Conservation (phyloP, 75 land plant species). For the Selaginella tamariscina region DNA sequence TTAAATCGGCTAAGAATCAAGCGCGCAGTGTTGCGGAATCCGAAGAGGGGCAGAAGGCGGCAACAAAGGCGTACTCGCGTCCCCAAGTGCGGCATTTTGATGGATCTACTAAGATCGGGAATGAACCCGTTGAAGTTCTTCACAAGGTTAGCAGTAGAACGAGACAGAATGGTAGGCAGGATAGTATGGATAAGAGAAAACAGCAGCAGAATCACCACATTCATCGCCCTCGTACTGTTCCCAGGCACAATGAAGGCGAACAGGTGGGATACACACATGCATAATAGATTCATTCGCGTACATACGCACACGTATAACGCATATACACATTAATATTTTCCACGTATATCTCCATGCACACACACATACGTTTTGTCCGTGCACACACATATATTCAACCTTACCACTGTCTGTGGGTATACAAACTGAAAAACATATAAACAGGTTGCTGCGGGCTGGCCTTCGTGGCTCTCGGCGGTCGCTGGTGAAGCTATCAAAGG, state of each 20-base stretch:
- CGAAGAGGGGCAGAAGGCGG: neutral
- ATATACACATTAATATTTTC: too few species aligned
- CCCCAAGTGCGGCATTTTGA: neutral
- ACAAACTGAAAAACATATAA: too few species aligned
- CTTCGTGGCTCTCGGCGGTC: slow-evolving; percentile 63
- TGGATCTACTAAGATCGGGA: neutral
- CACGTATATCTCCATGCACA: too few species aligned
- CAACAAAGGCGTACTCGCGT: neutral
- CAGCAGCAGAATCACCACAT: neutral
- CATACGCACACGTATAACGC: too few species aligned
- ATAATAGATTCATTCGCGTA: too few species aligned
- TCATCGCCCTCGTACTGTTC: neutral
- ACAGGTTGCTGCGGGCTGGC: slow-evolving; percentile 82
- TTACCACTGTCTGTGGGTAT: too few species aligned
- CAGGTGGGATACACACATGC: too few species aligned
- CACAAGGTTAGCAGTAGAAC: too few species aligned
- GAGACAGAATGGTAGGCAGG: neutral
- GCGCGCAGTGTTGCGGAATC: neutral
- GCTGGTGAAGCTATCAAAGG: slow-evolving; percentile 82
- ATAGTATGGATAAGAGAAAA: too few species aligned
- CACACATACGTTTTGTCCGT: too few species aligned
- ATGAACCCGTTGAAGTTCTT: too few species aligned
- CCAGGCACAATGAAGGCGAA: neutral
- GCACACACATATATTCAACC: too few species aligned
- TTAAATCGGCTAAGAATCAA: neutral